Conservation (phyloP, 129 eudicot genomes). For the Kitagawia praeruptora region DNA sequence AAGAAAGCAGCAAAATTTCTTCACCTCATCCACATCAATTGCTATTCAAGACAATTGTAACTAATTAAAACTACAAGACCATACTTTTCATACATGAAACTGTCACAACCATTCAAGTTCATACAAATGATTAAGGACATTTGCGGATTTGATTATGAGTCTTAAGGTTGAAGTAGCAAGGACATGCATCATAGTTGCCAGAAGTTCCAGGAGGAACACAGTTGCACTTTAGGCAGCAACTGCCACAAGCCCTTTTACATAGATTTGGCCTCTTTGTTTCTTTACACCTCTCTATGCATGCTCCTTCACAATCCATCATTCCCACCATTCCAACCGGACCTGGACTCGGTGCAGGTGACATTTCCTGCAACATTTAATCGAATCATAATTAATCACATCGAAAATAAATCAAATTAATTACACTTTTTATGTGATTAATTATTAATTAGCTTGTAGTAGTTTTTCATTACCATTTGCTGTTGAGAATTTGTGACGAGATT, state of each 20-base stretch:
- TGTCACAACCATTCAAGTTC: too few relatives aligned
- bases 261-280: background rate
- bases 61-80: too few relatives aligned
- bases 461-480: background rate
- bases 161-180: background rate
- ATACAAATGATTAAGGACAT: background rate
- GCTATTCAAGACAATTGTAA: too few relatives aligned
- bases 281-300: background rate
- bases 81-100: too few relatives aligned
- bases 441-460: too few relatives aligned
- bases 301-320: background rate
- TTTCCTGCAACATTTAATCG: background rate
- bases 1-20: too few relatives aligned
- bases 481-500: background rate
- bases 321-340: background rate
- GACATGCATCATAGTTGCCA: slow-evolving; percentile 1
- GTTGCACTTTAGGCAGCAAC: background rate
- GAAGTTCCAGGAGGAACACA: background rate
- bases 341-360: background rate
- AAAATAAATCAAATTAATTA: too few relatives aligned
- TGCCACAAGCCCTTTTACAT: background rate
- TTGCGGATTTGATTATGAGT: background rate
- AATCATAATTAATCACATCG: too few relatives aligned
- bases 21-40: too few relatives aligned
- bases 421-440: too few relatives aligned